Conservation (phyloP, 495 filamentous ascomycete species). For the Trichoderma parareesei region DNA sequence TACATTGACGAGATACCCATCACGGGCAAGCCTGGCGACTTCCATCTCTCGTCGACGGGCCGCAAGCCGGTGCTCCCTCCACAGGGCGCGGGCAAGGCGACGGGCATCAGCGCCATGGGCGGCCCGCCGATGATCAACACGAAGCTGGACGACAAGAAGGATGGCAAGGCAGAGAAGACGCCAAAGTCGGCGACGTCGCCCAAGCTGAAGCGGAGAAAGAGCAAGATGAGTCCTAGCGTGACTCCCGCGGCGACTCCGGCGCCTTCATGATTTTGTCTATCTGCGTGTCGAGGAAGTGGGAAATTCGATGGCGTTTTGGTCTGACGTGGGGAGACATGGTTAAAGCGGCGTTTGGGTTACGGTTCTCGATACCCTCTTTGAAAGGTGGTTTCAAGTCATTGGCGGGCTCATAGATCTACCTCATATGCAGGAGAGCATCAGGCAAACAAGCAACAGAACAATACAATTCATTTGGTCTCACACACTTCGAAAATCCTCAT, state of each 20-base stretch:
- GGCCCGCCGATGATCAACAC: slow-evolving; percentile 27
- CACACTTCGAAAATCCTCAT: no score
- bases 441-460: background rate
- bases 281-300: background rate
- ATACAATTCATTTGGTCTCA: no score
- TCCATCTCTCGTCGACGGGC: slow-evolving; percentile 60
- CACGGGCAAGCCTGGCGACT: slow-evolving; percentile 77
- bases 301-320: background rate
- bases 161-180: slow-evolving; percentile 37
- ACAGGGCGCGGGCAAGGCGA: slow-evolving; percentile 7
- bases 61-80: slow-evolving; percentile 25
- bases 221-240: slow-evolving; percentile 27
- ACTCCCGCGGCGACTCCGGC: slow-evolving; percentile 20
- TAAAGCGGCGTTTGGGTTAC: background rate
- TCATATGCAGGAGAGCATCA: background rate
- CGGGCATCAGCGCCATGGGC: slow-evolving; percentile 8
- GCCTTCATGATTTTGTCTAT: slow-evolving; percentile 7
- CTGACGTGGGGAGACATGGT: background rate
- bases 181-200: slow-evolving; percentile 39
- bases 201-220: slow-evolving; percentile 53
- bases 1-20: slow-evolving; percentile 90
- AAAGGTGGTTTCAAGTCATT: background rate
- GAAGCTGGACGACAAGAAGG: slow-evolving; percentile 31
- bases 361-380: background rate
- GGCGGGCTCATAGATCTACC: background rate